A percentile compares a stretch with the other conserved stretches of the same genome.
Conservation (phyloP, 2,329 filamentous ascomycete genomes). For the Elsinoe australis region DNA sequence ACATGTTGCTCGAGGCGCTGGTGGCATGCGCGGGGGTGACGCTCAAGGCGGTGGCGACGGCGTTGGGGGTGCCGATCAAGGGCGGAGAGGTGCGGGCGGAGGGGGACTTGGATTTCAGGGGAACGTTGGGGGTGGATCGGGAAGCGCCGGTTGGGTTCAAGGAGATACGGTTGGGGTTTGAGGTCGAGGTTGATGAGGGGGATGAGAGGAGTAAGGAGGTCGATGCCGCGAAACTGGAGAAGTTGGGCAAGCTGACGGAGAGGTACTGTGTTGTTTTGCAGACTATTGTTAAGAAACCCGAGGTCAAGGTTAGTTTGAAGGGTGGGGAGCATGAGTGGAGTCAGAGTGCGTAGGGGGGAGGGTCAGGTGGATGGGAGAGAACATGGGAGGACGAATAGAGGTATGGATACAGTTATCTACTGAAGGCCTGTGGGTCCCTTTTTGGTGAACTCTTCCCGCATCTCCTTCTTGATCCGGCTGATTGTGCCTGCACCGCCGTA, state of each 20-base stretch:
- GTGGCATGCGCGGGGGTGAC: conserved; percentile 46
- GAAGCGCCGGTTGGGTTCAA: conserved; percentile 42
- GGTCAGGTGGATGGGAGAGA: conserved; percentile 16
- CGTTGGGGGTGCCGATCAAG: conserved; percentile 39
- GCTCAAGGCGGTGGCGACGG: conserved; percentile 45
- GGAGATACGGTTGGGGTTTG: conserved; percentile 39
- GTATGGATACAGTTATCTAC: conserved; percentile 11
- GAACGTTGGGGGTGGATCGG: conserved; percentile 43
- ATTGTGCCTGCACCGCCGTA: conserved; percentile 58
- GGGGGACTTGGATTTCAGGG: conserved; percentile 44
- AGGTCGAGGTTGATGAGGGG: conserved; percentile 33
- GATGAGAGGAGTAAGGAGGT: conserved; percentile 31
- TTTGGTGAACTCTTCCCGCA: conserved; percentile 37
- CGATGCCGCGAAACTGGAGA: conserved; percentile 38
- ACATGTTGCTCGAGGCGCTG: conserved; percentile 45
- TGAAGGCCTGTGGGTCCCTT: conserved; percentile 3
- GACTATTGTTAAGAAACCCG: conserved; percentile 34
- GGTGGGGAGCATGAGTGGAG: conserved; percentile 26
- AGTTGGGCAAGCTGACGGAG: conserved; percentile 43
- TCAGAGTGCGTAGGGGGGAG: conserved; percentile 26
- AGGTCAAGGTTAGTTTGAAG: conserved; percentile 29
- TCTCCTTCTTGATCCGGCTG: conserved; percentile 45
- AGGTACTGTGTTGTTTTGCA: conserved; percentile 43
- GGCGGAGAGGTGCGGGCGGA: conserved; percentile 38
- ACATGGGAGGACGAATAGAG: neutral